These are phyloP conservation scores for Secale cereale DNA, from an alignment of 176 grass and related monocot species.

Conservation along the genomic window DNA sequence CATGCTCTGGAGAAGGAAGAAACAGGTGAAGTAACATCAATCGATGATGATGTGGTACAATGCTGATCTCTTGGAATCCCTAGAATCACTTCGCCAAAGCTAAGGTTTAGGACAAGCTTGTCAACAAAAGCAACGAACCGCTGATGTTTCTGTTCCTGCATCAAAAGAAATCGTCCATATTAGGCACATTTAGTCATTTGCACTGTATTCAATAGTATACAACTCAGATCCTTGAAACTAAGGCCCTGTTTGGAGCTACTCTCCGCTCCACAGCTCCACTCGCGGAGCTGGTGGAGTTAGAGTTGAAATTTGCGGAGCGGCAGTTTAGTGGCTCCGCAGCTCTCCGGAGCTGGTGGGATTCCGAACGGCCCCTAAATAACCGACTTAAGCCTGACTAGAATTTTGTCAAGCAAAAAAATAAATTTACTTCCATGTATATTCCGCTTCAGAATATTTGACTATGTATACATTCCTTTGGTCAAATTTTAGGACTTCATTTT, in stretches of 20 bases:
- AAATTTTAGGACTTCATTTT: neutral
- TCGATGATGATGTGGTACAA: conserved; percentile 21
- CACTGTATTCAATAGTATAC: neutral
- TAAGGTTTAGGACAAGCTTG: conserved; percentile 69
- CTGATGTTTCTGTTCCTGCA: conserved; percentile 57
- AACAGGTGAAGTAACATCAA: neutral
- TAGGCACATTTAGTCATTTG: neutral
- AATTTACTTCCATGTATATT: neutral
- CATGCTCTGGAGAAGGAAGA: conserved; percentile 56
- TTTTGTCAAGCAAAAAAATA: neutral
- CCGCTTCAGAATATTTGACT: neutral
- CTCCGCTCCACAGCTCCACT: too few relatives aligned
- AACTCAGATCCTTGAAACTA: neutral
- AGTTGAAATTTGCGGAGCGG: too few relatives aligned
- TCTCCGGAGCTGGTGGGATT: too few relatives aligned
- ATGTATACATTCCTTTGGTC: neutral
- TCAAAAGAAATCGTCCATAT: neutral
- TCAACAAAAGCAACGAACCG: conserved; percentile 74
- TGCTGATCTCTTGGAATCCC: conserved; percentile 48
- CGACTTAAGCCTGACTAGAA: neutral
- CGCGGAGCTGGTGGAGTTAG: too few relatives aligned
- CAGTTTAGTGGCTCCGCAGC: too few relatives aligned
- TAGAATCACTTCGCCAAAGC: conserved; percentile 66
- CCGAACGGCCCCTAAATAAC: too few relatives aligned
- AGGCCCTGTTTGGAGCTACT: too few relatives aligned